Evolutionary conservation across 1,139 yeast species (phyloP).

Genomic region (Diutina mesorugosa): DNA sequence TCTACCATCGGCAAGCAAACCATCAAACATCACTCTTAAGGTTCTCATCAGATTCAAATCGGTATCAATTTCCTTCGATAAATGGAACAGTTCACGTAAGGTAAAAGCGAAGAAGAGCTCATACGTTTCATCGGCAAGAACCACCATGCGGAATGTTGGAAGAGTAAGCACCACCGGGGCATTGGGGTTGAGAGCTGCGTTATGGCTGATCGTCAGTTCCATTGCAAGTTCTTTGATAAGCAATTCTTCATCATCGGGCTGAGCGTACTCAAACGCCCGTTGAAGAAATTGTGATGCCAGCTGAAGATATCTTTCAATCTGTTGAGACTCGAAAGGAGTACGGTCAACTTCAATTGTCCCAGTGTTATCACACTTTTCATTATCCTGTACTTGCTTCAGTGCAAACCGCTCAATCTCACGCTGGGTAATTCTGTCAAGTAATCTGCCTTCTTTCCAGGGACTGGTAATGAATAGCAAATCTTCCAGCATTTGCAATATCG

Average conservation of each 20-base stretch:
- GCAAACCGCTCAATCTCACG: conserved; percentile 49
- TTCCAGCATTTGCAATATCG: conserved; percentile 74
- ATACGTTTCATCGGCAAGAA: conserved; percentile 86
- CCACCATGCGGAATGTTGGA: conserved; percentile 90
- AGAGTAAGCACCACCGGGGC: conserved; percentile 65
- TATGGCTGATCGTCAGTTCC: conserved; percentile 33
- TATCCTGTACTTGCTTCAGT: conserved; percentile 39
- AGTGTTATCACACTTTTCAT: conserved; percentile 10
- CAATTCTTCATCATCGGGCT: conserved; percentile 43
- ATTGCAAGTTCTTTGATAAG: conserved; percentile 24
- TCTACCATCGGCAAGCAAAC: conserved; percentile 82
- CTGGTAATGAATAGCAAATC: conserved; percentile 71
- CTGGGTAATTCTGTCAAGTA: conserved; percentile 49
- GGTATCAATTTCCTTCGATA: conserved; percentile 41
- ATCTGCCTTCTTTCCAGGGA: conserved; percentile 65
- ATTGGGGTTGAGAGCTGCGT: conserved; percentile 72
- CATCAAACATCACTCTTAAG: conserved; percentile 80
- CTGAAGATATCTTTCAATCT: conserved; percentile 67
- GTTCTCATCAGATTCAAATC: conserved; percentile 37
- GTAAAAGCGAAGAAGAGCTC: conserved; percentile 71
- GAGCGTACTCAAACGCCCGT: conserved; percentile 84
- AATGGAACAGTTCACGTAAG: conserved; percentile 51
- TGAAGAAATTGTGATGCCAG: conserved; percentile 84
- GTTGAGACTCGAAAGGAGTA: conserved; percentile 53
- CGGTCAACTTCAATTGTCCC: conserved; percentile 39